phyloP scores from a whole-genome alignment of 495 filamentous ascomycete genomes.

The Penicillium alfredii region DNA sequence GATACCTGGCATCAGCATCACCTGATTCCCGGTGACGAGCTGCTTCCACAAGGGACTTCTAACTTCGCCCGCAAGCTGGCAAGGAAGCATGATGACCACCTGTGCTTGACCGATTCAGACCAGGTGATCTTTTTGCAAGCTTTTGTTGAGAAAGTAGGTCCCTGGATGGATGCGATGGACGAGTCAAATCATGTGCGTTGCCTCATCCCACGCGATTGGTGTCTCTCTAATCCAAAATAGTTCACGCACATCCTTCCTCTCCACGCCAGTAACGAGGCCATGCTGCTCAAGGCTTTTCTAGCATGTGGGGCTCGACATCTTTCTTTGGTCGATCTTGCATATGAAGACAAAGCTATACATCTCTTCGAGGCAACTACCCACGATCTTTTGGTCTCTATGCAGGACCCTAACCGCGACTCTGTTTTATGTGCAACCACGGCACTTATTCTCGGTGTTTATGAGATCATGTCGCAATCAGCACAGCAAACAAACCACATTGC shows the following conservation, averaged over 20 bases:
- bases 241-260: slow-evolving; percentile 80
- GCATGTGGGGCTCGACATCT: slow-evolving; percentile 86
- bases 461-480: slow-evolving; percentile 76
- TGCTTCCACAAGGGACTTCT: slow-evolving; percentile 23
- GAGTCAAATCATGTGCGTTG: slow-evolving; percentile 68
- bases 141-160: slow-evolving; percentile 83
- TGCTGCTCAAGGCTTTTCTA: slow-evolving; percentile 87
- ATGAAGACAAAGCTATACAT: slow-evolving; percentile 65
- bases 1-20: slow-evolving; percentile 23
- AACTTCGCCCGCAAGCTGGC: slow-evolving; percentile 24
- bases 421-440: slow-evolving; percentile 86
- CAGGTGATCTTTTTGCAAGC: slow-evolving; percentile 82
- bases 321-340: slow-evolving; percentile 61
- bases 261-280: slow-evolving; percentile 72
- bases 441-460: slow-evolving; percentile 84
- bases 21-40: slow-evolving; percentile 21
- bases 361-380: slow-evolving; percentile 81
- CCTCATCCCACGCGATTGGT: not conserved
- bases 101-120: slow-evolving; percentile 63
- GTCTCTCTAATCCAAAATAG: slow-evolving; percentile 27
- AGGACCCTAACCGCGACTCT: slow-evolving; percentile 77
- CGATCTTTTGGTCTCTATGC: slow-evolving; percentile 62
- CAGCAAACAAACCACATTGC: slow-evolving; percentile 83
- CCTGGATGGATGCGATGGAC: slow-evolving; percentile 94
- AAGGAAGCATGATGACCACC: slow-evolving; percentile 30